A percentile compares a stretch with the other conserved stretches of the same genome.
phyloP scores from a whole-genome alignment of 2,329 filamentous ascomycete species.

The Endoconidiophora polonica region DNA sequence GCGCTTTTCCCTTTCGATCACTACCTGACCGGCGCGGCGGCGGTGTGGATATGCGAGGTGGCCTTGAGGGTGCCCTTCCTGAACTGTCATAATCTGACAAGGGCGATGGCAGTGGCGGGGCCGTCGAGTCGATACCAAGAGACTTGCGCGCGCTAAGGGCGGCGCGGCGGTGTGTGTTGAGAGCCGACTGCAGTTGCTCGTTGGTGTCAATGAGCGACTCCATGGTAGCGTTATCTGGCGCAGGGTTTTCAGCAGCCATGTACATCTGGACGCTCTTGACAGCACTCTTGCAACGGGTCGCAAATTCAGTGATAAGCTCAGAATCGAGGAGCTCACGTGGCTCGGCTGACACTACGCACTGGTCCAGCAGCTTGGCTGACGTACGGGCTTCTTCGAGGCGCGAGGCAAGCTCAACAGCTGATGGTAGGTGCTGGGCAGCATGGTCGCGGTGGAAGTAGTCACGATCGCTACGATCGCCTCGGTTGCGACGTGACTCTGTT shows the following conservation, averaged over 20 bases:
- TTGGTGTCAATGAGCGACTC: slow-evolving; percentile 87
- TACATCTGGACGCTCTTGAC: slow-evolving; percentile 71
- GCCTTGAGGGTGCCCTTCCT: background rate
- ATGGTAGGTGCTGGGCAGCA: slow-evolving; percentile 37
- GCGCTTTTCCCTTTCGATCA: slow-evolving; percentile 10
- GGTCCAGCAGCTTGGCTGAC: slow-evolving; percentile 78
- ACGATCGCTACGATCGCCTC: slow-evolving; percentile 18
- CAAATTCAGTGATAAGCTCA: slow-evolving; percentile 87
- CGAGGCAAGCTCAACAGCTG: slow-evolving; percentile 59
- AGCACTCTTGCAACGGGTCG: slow-evolving; percentile 67
- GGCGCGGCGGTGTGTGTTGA: slow-evolving; percentile 72
- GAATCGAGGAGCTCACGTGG: slow-evolving; percentile 58
- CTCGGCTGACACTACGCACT: slow-evolving; percentile 76
- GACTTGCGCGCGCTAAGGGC: slow-evolving; percentile 47
- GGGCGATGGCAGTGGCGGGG: slow-evolving; percentile 18
- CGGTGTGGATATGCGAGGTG: slow-evolving; percentile 19
- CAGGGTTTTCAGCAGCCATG: slow-evolving; percentile 62
- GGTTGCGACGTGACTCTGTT: background rate
- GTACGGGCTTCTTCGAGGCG: slow-evolving; percentile 82
- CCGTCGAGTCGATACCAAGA: slow-evolving; percentile 24
- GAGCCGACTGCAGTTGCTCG: slow-evolving; percentile 68
- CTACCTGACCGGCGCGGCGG: slow-evolving; percentile 14
- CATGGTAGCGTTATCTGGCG: slow-evolving; percentile 86
- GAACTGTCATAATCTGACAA: slow-evolving; percentile 13
- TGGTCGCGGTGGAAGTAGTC: slow-evolving; percentile 42